A percentile compares a stretch with the other conserved stretches of the same genome.
Evolutionary conservation across 371 early-diverging fungal species (phyloP).

Genomic region (Mortierella sp.): DNA sequence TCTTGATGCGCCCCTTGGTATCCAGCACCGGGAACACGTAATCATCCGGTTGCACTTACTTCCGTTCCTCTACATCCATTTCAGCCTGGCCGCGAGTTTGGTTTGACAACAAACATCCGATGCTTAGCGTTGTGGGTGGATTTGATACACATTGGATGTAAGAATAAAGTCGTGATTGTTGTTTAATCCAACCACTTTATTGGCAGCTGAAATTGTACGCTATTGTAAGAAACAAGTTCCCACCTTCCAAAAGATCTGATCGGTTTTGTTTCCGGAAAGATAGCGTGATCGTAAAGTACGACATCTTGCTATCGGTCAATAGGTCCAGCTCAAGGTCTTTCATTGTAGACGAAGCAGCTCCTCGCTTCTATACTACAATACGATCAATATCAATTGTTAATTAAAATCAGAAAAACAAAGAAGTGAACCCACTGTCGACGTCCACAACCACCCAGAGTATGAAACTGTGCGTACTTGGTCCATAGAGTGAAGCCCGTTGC

Average conservation of each 20-base stretch:
- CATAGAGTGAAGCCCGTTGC: not conserved
- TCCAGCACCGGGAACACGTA: too few relatives aligned
- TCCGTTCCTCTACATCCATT: not conserved
- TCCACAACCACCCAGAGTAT: too few relatives aligned
- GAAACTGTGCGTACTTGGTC: not conserved
- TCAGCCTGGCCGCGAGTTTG: not conserved
- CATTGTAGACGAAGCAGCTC: not conserved
- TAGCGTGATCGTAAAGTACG: not conserved
- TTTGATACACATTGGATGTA: not conserved
- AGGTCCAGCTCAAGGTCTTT: not conserved
- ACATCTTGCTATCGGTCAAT: not conserved
- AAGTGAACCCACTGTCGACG: too few relatives aligned
- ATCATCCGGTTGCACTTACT: not conserved
- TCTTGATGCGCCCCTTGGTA: too few relatives aligned
- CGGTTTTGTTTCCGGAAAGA: constrained; percentile 10
- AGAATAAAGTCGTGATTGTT: too few relatives aligned
- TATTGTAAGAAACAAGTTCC: not conserved
- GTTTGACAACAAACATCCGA: not conserved
- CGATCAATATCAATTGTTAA: too few relatives aligned
- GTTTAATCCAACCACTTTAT: too few relatives aligned
- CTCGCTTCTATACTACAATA: not conserved
- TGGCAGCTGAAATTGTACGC: too few relatives aligned
- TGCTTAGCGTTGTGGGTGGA: not conserved
- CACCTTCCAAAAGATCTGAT: not conserved
- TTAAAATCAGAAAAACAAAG: too few relatives aligned